Percentiles rank a stretch among this genome's conserved stretches.
Evolutionary conservation across 225 moss, liverwort and hornwort species (phyloP).

Genomic region (Pseudoscleropodium purum): DNA sequence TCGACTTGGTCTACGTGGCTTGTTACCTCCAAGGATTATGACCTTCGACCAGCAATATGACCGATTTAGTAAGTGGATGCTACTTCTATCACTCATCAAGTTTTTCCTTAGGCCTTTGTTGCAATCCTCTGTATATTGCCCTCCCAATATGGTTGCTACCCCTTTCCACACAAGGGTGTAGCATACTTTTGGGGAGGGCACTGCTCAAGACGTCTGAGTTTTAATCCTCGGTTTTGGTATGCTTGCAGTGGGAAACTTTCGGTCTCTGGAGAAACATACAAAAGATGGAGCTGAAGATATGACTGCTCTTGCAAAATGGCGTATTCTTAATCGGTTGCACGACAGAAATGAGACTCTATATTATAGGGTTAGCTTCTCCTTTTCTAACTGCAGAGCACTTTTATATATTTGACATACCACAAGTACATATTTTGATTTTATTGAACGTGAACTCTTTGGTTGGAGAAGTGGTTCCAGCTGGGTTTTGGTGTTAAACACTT

Average conservation of each 20-base stretch:
- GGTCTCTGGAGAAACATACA: conserved; percentile 75
- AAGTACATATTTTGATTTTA: neutral
- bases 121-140: neutral
- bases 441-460: neutral
- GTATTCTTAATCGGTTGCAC: conserved; percentile 90
- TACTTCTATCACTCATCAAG: neutral
- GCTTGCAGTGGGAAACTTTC: conserved; percentile 73
- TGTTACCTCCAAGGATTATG: conserved; percentile 91
- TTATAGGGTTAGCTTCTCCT: conserved; percentile 52
- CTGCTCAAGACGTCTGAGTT: neutral
- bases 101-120: neutral
- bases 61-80: conserved; percentile 65
- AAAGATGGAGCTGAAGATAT: conserved; percentile 76
- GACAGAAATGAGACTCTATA: conserved; percentile 95
- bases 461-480: neutral
- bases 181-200: neutral
- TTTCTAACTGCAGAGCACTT: neutral
- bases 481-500: neutral
- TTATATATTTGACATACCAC: neutral
- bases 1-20: conserved; percentile 77
- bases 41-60: conserved; percentile 75
- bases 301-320: conserved; percentile 93
- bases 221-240: neutral
- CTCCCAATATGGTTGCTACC: neutral
- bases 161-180: neutral